phyloP scores from a whole-genome alignment of 331 rosid species.

The Telfairia occidentalis region DNA sequence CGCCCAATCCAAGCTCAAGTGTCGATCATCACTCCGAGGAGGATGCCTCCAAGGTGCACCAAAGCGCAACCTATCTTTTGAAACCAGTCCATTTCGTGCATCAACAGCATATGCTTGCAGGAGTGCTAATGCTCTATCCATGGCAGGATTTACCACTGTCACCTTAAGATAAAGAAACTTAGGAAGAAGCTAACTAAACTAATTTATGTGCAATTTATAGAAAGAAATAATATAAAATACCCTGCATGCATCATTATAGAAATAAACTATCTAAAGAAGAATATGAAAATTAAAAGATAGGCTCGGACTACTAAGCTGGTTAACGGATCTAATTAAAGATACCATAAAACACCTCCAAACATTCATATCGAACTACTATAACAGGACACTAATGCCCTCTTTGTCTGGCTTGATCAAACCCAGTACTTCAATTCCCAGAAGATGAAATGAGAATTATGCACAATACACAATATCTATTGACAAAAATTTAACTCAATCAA shows the following conservation, averaged over 20 bases:
- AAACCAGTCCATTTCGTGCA: conserved; percentile 45
- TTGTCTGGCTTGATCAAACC: background rate
- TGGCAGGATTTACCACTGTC: conserved; percentile 78
- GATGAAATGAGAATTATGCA: background rate
- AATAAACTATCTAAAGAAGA: background rate
- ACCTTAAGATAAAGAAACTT: conserved; percentile 29
- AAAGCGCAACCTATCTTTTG: conserved; percentile 64
- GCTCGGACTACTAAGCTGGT: background rate
- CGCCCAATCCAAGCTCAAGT: conserved; percentile 57
- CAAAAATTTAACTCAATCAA: background rate
- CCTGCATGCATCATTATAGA: background rate
- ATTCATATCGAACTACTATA: background rate
- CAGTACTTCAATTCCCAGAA: conserved; percentile 5
- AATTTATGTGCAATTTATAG: background rate
- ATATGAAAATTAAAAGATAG: background rate
- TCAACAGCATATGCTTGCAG: conserved; percentile 66
- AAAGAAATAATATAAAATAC: background rate
- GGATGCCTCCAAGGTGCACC: conserved; percentile 99
- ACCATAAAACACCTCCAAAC: background rate
- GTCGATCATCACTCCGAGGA: conserved; percentile 46
- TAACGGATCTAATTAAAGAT: background rate
- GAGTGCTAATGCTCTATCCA: conserved; percentile 74
- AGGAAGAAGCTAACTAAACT: conserved; percentile 1
- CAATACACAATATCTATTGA: background rate
- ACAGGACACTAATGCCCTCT: background rate